Base-by-base conservation (phyloP, 768 basidiomycete genomes). In the Hydnomerulius pinastri region DNA sequence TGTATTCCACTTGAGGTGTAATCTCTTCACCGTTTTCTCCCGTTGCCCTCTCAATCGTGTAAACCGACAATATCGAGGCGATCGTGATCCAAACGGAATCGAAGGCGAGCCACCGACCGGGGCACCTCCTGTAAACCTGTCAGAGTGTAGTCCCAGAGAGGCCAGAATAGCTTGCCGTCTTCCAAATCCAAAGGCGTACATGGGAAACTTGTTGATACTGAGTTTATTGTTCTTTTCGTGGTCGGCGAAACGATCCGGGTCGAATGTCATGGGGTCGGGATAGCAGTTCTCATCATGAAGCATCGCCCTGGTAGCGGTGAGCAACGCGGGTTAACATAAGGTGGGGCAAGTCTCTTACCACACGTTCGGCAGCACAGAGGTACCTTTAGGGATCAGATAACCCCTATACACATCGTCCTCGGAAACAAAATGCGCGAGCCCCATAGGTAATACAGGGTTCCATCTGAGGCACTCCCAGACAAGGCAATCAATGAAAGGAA, bases 361-460 rank as follows among this genome's bases (percentile, higher is more conserved):
- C n/a, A 76, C 66, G 43, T 78, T 79, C 3, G 74, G 69, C n/a
- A 79, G 54, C 15, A 79, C 55, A 4, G 74, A 74, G 2, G 77
- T 68, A 10, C 71, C 73, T 40, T 72, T 71, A 2, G 80, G 80
- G 25, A 81, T 75, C 15, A 54, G 57, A 54, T 73, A 76, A 2
- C 74, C 77, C 11, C 57, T 49, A 51, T 79, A 80, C 12, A 71
- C 70, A 47, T 80, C 79, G 13, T 79, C 77, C 42, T 73, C 58
- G 2, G 64, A 55, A 36, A 55, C 60, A 28, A 62, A 41, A 33
- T 57, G 62, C 13, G 35, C 57, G 23, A 63, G 38, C 12, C 55
- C 54, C 49, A 65, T 20, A 21, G 63, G 63, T 37, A 63, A 36
- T 6, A 72, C 73, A 21, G 76, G 77, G 55, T 73, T 71, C 76